Evolutionary conservation across 345 rosid species (phyloP), one percentile per base, ranked within the genome.

Genomic region (Crucihimalaya himalaica): DNA sequence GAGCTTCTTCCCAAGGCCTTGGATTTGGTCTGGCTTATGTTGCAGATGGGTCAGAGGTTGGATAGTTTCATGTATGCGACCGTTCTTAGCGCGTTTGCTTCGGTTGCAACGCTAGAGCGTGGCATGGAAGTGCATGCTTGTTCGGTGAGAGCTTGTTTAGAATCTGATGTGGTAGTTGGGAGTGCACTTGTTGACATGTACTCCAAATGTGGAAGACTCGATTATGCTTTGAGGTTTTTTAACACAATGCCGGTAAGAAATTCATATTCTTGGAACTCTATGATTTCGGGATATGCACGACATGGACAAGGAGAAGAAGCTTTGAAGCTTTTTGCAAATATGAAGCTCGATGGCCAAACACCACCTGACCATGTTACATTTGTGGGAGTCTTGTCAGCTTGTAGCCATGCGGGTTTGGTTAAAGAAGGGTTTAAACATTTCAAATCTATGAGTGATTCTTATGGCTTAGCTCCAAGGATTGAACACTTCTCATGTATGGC

Each of bases 101-200:
- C 97, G 0, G 89, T 88, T 56, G 94, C 98, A 32, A 93, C 98
- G 8, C 77, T 93, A 73, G 96, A 89, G 75, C 86, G 86, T 78
- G 98, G 97, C 57, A 91, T 89, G 94, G 96, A 93, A 84, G 94
- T 87, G 46, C 98, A 93, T 73, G 94, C 92, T 50, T 86, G 88
- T 71, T 86, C 90, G 18, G 70, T 91, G 39, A 87, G 96, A 84
- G 87, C 88, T 64, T 81, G 86, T 75, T 81, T 93, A 72, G 92
- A 89, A 77, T 77, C 80, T 12, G 97, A 93, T 79, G 96, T 93
- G 28, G 97, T 93, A 8, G 87, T 93, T 68, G 98, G 97, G 45
- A 93, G 97, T 81, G 97, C 97, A 18, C 80, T 91, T 60, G 79
- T 93, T 29, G 98, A 93, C 76, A 93, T 93, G 98, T 93, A 93